Evolutionary conservation across 2,329 filamentous ascomycete species (phyloP).

Genomic region (Arthroderma sp.): DNA sequence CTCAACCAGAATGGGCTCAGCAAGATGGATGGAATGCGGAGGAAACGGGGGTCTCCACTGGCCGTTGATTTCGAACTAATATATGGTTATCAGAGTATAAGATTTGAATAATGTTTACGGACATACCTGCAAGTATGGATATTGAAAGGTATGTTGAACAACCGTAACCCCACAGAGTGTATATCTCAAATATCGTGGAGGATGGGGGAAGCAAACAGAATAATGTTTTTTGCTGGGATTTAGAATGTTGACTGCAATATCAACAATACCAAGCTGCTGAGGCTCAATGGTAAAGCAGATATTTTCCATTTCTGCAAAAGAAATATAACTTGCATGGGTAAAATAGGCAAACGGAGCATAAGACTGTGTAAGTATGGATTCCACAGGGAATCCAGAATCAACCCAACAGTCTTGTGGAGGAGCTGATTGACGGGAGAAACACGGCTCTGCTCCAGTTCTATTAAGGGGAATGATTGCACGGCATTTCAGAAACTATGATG

Average conservation of each 20-base stretch:
- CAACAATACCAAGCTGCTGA: neutral
- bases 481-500: constrained; percentile 8
- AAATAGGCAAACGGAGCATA: constrained; percentile 7
- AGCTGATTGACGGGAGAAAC: constrained; percentile 3
- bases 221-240: neutral
- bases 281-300: constrained; percentile 5
- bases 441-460: constrained; percentile 8
- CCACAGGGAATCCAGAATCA: constrained; percentile 6
- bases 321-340: constrained; percentile 8
- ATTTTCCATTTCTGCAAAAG: constrained; percentile 7
- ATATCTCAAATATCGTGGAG: constrained; percentile 4
- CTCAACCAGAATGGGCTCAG: constrained; percentile 4
- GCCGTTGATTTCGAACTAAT: constrained; percentile 6
- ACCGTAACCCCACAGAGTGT: constrained; percentile 2
- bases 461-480: constrained; percentile 10
- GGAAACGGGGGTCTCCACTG: constrained; percentile 5
- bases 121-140: constrained; percentile 5
- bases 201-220: constrained; percentile 2
- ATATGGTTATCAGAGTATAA: neutral
- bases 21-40: constrained; percentile 1
- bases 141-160: constrained; percentile 3
- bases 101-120: neutral
- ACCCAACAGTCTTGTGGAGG: constrained; percentile 9
- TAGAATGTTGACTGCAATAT: neutral
- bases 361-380: constrained; percentile 4